phyloP scores from a whole-genome alignment of 805 yeast species.

The Debaryomyces maramus region DNA sequence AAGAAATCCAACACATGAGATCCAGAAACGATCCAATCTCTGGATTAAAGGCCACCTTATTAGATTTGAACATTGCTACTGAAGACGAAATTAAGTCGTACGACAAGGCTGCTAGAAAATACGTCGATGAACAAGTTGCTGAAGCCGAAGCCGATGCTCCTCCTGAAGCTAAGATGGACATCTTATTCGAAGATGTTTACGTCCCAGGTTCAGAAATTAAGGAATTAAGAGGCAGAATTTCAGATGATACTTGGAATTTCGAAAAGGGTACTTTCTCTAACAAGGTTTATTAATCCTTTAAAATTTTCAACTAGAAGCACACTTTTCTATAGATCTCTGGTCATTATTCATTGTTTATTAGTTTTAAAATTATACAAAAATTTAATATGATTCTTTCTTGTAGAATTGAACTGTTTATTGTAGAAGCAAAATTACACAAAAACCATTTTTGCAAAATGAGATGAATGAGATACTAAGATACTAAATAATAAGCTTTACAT shows the following conservation, averaged over 20 bases:
- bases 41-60: slow-evolving; percentile 83
- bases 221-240: slow-evolving; percentile 92
- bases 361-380: slow-evolving; percentile 1
- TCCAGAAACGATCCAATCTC: slow-evolving; percentile 97
- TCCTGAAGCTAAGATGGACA: slow-evolving; percentile 94
- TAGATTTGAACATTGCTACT: slow-evolving; percentile 82
- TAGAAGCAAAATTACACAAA: slow-evolving; percentile 1
- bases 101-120: slow-evolving; percentile 95
- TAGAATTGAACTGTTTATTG: background rate
- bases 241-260: slow-evolving; percentile 92
- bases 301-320: background rate
- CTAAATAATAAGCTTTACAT: background rate
- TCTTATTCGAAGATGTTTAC: slow-evolving; percentile 94
- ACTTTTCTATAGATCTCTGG: background rate
- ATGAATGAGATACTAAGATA: background rate
- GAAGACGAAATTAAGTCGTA: slow-evolving; percentile 93
- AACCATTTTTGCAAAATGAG: background rate
- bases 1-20: slow-evolving; percentile 99
- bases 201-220: slow-evolving; percentile 92
- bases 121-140: slow-evolving; percentile 91
- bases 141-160: slow-evolving; percentile 92
- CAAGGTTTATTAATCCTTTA: slow-evolving; percentile 40
- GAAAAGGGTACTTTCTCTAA: slow-evolving; percentile 47
- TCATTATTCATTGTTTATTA: slow-evolving; percentile 1
- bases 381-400: background rate